phyloP scores from a whole-genome alignment of 768 basidiomycete genomes.

The Lepiota venenata region DNA sequence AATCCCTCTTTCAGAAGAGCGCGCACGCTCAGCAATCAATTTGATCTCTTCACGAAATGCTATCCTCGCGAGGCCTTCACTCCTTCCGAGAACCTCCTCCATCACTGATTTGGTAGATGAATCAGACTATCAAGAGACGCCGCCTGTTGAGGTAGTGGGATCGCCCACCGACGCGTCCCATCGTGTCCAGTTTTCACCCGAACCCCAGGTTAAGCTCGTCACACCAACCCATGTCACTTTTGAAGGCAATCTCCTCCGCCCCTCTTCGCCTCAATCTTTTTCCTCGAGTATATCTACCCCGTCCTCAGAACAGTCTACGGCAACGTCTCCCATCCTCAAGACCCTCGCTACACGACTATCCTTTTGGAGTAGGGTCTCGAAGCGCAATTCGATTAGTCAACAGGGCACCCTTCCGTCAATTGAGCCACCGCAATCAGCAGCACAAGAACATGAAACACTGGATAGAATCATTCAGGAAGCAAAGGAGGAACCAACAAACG shows the following conservation, averaged over 20 bases:
- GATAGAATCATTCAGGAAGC: slow-evolving; percentile 43
- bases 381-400: slow-evolving; percentile 28
- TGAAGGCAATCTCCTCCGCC: slow-evolving; percentile 18
- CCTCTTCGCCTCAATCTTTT: slow-evolving; percentile 38
- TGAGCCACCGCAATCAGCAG: slow-evolving; percentile 20
- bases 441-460: slow-evolving; percentile 32
- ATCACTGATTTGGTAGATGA: slow-evolving; percentile 12
- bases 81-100: slow-evolving; percentile 26
- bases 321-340: slow-evolving; percentile 55
- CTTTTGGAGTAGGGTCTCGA: slow-evolving; percentile 69
- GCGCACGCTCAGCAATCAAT: slow-evolving; percentile 51
- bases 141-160: not conserved
- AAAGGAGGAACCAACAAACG: slow-evolving; percentile 46
- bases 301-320: slow-evolving; percentile 42
- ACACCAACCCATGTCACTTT: slow-evolving; percentile 31
- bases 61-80: slow-evolving; percentile 41
- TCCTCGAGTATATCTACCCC: slow-evolving; percentile 55
- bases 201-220: slow-evolving; percentile 42
- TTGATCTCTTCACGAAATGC: slow-evolving; percentile 50
- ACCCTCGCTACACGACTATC: slow-evolving; percentile 64
- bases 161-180: slow-evolving; percentile 19
- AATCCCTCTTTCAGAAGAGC: slow-evolving; percentile 67
- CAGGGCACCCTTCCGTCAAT: slow-evolving; percentile 15
- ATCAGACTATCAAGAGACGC: slow-evolving; percentile 11
- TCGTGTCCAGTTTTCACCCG: slow-evolving; percentile 53